These are phyloP conservation scores for Grammothele lineata DNA, from an alignment of 768 basidiomycete species.

Conservation along the genomic window DNA sequence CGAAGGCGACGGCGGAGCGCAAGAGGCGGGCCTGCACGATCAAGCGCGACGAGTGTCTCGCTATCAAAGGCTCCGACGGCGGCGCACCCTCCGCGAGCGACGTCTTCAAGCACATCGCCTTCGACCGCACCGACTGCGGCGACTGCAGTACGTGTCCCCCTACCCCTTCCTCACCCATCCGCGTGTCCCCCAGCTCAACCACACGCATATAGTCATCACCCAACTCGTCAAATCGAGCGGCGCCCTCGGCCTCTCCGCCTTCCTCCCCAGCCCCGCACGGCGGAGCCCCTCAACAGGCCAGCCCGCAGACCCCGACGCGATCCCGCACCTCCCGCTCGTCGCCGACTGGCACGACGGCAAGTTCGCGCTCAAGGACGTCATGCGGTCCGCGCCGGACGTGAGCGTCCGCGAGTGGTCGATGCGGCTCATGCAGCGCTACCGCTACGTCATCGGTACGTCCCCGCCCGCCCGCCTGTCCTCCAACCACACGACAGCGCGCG, in stretches of 20 bases:
- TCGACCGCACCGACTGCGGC: slow-evolving; percentile 30
- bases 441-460: slow-evolving; percentile 28
- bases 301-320: background rate
- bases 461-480: background rate
- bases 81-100: slow-evolving; percentile 20
- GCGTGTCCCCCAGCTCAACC: too few species aligned
- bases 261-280: slow-evolving; percentile 28
- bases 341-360: slow-evolving; percentile 19
- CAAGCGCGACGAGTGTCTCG: slow-evolving; percentile 25
- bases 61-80: slow-evolving; percentile 19
- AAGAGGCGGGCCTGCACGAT: slow-evolving; percentile 26
- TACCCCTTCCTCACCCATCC: background rate
- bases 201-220: slow-evolving; percentile 21
- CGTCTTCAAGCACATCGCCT: slow-evolving; percentile 28
- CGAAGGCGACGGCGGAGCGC: slow-evolving; percentile 13
- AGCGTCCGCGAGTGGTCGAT: slow-evolving; percentile 28
- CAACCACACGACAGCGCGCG: background rate
- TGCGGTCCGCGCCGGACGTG: slow-evolving; percentile 13
- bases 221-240: slow-evolving; percentile 30
- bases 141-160: slow-evolving; percentile 25
- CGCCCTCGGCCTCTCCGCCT: slow-evolving; percentile 29
- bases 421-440: slow-evolving; percentile 31
- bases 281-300: background rate
- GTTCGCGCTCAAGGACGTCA: slow-evolving; percentile 23
- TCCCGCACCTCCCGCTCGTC: slow-evolving; percentile 22